Base-by-base conservation (phyloP, 192 early-diverging fungal species). In the Entomortierella parvispora region DNA sequence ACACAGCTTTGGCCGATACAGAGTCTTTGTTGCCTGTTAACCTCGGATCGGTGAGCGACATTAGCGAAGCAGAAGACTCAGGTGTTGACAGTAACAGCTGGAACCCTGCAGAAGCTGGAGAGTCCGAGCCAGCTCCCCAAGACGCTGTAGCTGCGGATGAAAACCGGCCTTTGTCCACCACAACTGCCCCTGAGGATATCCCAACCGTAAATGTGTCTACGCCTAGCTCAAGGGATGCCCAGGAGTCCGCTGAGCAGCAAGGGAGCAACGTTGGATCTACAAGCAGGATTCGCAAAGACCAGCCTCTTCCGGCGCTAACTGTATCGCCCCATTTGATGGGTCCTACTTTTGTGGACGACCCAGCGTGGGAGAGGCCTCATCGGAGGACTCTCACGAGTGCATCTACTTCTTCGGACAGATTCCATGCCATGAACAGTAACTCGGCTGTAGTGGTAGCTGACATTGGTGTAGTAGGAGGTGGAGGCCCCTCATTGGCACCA, bases 11-110 rank as follows among this genome's bases (percentile, higher is more conserved):
- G 9, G 54, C 65, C 1, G 58, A 54, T 32, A 14, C 37, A 5
- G 44, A 49, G 7, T 43, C 58, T 2, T 29, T 56, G 2, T 22
- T 22, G 12, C 17, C 23, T 4, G 28, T 18, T 28, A 26, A 28
- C 11, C 53, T 54, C 0, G 62, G 60, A 8, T 7, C 46, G 9
- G 29, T 20, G 1, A 58, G 34, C 10, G 56, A 68, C 12, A n/a
- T 34, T n/a, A 77, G 74, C 28, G 74, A 68, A 17, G 74, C 65
- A 15, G 74, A 77, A 40, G 74, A 77, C 44, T 77, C 74, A 44
- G 74, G 66, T 18, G 66, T 77, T 3, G 74, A 77, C 40, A 77
- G 56, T 40, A 68, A 47, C 42, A 60, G 56, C 4, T 77, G 74
- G 74, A 52, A 33, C 7, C 22, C 50, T 26, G 60, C 49, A 5